A percentile compares a stretch with the other conserved stretches of the same genome.
These are phyloP conservation scores for Nitzschia sp. DNA, from an alignment of 108 stramenopile genomes.

Conservation along the genomic window DNA sequence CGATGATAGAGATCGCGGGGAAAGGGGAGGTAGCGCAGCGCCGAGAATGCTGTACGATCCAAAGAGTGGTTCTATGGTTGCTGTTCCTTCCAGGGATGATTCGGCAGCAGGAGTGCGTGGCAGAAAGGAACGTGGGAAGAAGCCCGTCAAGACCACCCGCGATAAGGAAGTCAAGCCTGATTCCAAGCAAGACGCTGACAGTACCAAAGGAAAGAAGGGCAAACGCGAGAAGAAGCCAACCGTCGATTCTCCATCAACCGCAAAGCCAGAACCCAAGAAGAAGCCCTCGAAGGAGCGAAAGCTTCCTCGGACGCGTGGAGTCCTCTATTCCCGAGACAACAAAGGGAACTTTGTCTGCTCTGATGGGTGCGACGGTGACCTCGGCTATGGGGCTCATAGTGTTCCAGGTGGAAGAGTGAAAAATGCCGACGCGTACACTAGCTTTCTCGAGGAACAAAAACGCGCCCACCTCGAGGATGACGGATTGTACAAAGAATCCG, in stretches of 20 bases:
- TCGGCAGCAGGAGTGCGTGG: constrained; percentile 6
- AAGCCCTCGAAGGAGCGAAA: constrained; percentile 24
- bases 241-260: constrained; percentile 7
- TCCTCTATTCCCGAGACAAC: constrained; percentile 69
- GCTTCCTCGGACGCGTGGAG: constrained; percentile 81
- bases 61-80: constrained; percentile 86
- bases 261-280: constrained; percentile 23
- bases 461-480: constrained; percentile 10
- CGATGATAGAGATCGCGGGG: constrained; percentile 75
- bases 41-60: constrained; percentile 89
- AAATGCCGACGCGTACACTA: constrained; percentile 64
- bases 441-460: constrained; percentile 45
- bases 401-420: constrained; percentile 80
- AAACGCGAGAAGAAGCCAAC: constrained; percentile 24
- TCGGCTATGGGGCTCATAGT: constrained; percentile 81
- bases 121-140: constrained; percentile 29
- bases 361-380: constrained; percentile 81
- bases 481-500: background rate
- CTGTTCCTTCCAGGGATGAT: constrained; percentile 49
- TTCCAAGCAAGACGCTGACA: constrained; percentile 4
- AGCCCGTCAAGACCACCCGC: constrained; percentile 30
- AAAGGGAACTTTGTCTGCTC: constrained; percentile 65
- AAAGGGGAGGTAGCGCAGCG: constrained; percentile 41
- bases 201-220: constrained; percentile 27
- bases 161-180: constrained; percentile 32